A percentile compares a stretch with the other conserved stretches of the same genome.
Conservation (phyloP, 1,139 yeast genomes). For the Yamadazyma oceani region DNA sequence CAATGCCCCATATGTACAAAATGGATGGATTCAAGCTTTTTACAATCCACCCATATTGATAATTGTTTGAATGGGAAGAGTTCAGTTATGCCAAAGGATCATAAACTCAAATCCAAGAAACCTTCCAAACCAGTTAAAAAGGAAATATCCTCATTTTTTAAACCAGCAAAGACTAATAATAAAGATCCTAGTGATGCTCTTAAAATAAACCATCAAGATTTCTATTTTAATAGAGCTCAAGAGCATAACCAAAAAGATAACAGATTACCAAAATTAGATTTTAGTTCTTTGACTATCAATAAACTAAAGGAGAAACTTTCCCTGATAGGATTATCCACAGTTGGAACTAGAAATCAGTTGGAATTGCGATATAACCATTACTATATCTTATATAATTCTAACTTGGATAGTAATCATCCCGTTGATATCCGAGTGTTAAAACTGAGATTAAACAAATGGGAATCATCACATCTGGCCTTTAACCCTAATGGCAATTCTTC, state of each 20-base stretch:
- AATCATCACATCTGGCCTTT: conserved; percentile 45
- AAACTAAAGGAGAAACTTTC: conserved; percentile 63
- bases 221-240: conserved; percentile 31
- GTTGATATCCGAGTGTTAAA: conserved; percentile 54
- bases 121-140: conserved; percentile 6
- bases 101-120: conserved; percentile 11
- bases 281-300: conserved; percentile 55
- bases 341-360: conserved; percentile 63
- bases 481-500: conserved; percentile 17
- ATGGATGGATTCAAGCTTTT: conserved; percentile 52
- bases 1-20: conserved; percentile 73
- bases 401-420: conserved; percentile 75
- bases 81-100: conserved; percentile 8
- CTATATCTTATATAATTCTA: conserved; percentile 78
- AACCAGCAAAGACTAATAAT: conserved; percentile 9
- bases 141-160: conserved; percentile 38
- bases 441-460: conserved; percentile 69
- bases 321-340: conserved; percentile 53
- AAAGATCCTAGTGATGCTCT: conserved; percentile 6
- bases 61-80: conserved; percentile 50
- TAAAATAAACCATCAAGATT: conserved; percentile 23
- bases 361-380: conserved; percentile 78
- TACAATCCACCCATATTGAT: conserved; percentile 73
- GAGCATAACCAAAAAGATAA: conserved; percentile 27
- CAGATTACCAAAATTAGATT: conserved; percentile 61